Evolutionary conservation across 176 grass and related monocot genomes (phyloP).

Genomic region (Phoenix dactylifera): DNA sequence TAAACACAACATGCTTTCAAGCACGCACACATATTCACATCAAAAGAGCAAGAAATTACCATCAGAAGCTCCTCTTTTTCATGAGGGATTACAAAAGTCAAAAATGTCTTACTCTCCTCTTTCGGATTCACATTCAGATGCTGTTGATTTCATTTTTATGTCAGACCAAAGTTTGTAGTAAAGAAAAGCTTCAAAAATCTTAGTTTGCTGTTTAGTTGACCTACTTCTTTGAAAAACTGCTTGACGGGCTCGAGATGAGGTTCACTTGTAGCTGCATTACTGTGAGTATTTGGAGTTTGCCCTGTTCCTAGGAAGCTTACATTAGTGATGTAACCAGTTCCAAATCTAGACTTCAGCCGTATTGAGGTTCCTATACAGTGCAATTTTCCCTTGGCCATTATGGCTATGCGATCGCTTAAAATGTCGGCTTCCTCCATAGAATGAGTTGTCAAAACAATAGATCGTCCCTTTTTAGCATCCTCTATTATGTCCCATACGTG

Average conservation of each 20-base stretch:
- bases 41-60: slow-evolving; percentile 34
- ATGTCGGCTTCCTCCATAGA: slow-evolving; percentile 99
- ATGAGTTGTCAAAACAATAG: slow-evolving; percentile 94
- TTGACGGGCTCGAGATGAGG: slow-evolving; percentile 62
- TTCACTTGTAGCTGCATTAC: slow-evolving; percentile 12
- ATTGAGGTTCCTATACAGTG: slow-evolving; percentile 93
- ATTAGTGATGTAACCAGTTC: slow-evolving; percentile 82
- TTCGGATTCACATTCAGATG: slow-evolving; percentile 52
- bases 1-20: not conserved
- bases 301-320: slow-evolving; percentile 64
- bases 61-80: slow-evolving; percentile 71
- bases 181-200: not conserved
- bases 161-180: not conserved
- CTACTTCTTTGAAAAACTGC: slow-evolving; percentile 83
- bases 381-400: slow-evolving; percentile 96
- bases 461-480: slow-evolving; percentile 91
- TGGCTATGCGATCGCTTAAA: slow-evolving; percentile 82
- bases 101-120: slow-evolving; percentile 78
- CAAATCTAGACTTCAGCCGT: slow-evolving; percentile 86
- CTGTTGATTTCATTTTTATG: slow-evolving; percentile 24
- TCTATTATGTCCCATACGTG: slow-evolving; percentile 98
- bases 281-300: slow-evolving; percentile 39
- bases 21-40: slow-evolving; percentile 5
- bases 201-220: slow-evolving; percentile 5
- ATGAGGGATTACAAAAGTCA: slow-evolving; percentile 89